These are phyloP conservation scores for Pelargonium fulgidum DNA, from an alignment of 441 rosid species.

Conservation along the genomic window DNA sequence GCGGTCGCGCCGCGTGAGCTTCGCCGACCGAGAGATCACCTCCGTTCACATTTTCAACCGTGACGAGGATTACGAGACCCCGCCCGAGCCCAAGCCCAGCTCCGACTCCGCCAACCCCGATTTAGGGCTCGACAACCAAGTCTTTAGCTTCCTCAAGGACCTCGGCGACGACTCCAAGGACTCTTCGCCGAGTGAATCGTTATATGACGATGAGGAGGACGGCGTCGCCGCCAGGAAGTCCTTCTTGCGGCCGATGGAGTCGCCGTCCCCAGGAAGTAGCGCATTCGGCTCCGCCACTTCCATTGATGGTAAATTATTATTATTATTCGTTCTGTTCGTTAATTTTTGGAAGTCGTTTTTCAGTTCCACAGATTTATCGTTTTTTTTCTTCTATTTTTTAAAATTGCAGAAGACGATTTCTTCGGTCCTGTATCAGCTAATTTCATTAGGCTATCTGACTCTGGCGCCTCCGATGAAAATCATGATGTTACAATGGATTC, in stretches of 20 bases:
- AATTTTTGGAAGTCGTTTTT: no score
- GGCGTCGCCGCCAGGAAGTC: constrained; percentile 12
- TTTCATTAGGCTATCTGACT: constrained; percentile 73
- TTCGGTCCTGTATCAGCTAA: constrained; percentile 86
- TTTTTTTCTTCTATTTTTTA: constrained; percentile 12
- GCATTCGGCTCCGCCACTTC: constrained; percentile 25
- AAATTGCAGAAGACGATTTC: constrained; percentile 49
- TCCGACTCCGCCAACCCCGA: constrained; percentile 14
- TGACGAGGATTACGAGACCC: constrained; percentile 25
- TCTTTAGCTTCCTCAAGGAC: constrained; percentile 3
- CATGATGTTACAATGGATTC: constrained; percentile 92
- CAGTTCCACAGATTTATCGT: constrained; percentile 6
- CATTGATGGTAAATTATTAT: constrained; percentile 16
- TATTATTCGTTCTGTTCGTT: neutral
- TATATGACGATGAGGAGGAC: constrained; percentile 15
- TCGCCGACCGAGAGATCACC: constrained; percentile 24
- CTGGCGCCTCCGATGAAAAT: constrained; percentile 60
- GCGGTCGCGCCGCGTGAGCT: constrained; percentile 25
- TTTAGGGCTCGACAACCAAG: constrained; percentile 8
- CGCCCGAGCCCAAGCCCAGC: constrained; percentile 8
- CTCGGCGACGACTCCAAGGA: constrained; percentile 17
- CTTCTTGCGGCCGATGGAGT: constrained; percentile 18
- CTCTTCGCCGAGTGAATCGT: neutral
- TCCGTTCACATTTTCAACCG: constrained; percentile 23
- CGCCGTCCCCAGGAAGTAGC: constrained; percentile 23